These are phyloP conservation scores for Botryotinia calthae DNA, from an alignment of 2,329 filamentous ascomycete species.

Conservation along the genomic window DNA sequence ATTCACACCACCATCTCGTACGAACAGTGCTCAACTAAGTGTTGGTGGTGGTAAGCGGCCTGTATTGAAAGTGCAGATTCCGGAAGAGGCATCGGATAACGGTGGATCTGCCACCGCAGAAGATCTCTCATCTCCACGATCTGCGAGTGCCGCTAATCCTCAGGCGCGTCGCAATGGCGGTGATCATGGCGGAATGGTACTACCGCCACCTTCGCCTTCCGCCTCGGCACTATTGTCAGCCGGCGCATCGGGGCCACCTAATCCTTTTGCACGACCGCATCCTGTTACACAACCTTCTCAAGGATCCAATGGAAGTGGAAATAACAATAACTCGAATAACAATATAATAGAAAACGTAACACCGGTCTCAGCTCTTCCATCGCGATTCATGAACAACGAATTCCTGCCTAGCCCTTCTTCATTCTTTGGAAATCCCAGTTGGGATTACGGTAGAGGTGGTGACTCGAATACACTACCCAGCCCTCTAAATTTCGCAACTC, in stretches of 20 bases:
- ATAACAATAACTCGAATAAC: conserved; percentile 43
- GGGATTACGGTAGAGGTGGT: conserved; percentile 64
- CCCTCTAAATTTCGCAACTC: conserved; percentile 89
- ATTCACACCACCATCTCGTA: conserved; percentile 69
- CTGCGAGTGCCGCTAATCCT: conserved; percentile 30
- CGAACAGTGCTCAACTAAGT: conserved; percentile 67
- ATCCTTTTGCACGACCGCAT: conserved; percentile 89
- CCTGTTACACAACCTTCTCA: conserved; percentile 55
- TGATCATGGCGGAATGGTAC: conserved; percentile 59
- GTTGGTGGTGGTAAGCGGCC: conserved; percentile 66
- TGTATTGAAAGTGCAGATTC: conserved; percentile 89
- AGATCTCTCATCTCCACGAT: conserved; percentile 57
- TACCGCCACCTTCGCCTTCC: conserved; percentile 91
- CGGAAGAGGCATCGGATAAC: conserved; percentile 80
- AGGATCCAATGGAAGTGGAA: conserved; percentile 39
- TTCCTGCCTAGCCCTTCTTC: conserved; percentile 86
- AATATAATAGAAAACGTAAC: conserved; percentile 60
- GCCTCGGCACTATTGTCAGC: conserved; percentile 77
- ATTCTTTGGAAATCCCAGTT: conserved; percentile 75
- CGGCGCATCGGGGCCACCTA: conserved; percentile 87
- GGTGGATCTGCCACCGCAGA: conserved; percentile 63
- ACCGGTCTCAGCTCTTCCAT: conserved; percentile 90
- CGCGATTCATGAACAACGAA: conserved; percentile 83
- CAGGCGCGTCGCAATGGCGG: conserved; percentile 33
- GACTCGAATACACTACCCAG: conserved; percentile 88